Evolutionary conservation across 108 stramenopile genomes (phyloP).

Genomic region (Fragilaria radians): DNA sequence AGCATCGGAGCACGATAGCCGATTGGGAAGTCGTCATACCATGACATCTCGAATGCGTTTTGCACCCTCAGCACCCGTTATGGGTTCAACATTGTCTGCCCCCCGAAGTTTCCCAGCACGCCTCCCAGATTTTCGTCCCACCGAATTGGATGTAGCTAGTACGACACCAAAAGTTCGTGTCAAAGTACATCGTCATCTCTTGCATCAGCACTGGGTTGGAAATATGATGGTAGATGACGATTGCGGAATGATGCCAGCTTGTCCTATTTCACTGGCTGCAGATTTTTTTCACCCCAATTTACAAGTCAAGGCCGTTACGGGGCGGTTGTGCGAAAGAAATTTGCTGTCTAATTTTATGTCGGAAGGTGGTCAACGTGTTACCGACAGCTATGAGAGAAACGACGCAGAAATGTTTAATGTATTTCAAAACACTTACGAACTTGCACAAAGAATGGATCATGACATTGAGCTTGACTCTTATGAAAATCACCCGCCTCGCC

Average conservation of each 20-base stretch:
- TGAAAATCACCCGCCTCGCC: no score
- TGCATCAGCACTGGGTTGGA: slow-evolving; percentile 64
- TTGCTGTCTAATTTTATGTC: no score
- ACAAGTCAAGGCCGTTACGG: no score
- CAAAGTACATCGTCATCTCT: slow-evolving; percentile 64
- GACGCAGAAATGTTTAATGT: no score
- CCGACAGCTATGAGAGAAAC: no score
- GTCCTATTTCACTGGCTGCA: slow-evolving; percentile 46
- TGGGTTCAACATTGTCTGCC: background rate
- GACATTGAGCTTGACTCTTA: no score
- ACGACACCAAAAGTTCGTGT: slow-evolving; percentile 18
- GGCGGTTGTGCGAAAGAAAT: no score
- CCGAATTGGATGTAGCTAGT: background rate
- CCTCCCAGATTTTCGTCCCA: background rate
- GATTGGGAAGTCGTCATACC: no score
- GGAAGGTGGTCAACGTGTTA: no score
- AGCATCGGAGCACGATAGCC: background rate
- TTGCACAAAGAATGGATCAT: no score
- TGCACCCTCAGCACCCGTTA: background rate
- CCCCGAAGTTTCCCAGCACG: background rate
- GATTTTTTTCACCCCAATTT: slow-evolving; percentile 77
- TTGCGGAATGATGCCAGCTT: slow-evolving; percentile 38
- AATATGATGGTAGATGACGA: slow-evolving; percentile 38
- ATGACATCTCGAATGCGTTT: background rate
- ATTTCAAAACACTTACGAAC: no score